Base-by-base conservation (phyloP, 139 green algal species). In the Closterium sp. region DNA sequence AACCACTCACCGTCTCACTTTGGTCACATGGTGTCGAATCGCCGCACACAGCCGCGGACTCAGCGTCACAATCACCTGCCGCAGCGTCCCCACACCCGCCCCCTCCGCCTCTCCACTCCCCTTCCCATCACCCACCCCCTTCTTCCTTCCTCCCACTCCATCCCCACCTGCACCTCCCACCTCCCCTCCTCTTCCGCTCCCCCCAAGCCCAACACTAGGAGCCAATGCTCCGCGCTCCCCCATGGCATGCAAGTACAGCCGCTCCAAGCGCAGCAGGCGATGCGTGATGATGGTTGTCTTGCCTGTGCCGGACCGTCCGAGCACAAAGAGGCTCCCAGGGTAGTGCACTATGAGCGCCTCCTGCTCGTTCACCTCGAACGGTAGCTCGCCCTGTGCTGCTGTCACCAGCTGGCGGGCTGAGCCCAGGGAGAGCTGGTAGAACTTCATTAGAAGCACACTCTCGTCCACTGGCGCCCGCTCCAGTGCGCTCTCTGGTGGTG, bases 251-350 rank as follows among this genome's bases (percentile, higher is more conserved):
- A 76, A 19, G 25, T 28, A 76, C 12, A 76, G 16, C n/a, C 34
- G 84, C 85, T 92, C 89, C 33, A 86, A 87, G 23, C 30, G 25
- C 33, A 93, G 85, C 28, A 93, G 88, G 8, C 87, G n/a, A 21
- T 87, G 34, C 0, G 90, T 90, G 28, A 93, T 92, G 28, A 93
- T 83, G 7, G 90, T 93, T 8, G 90, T 93, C 86, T 93, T 93
- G 32, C 90, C 90, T 4, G 90, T 93, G 23, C 89, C 81, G 31
- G 43, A 88, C 9, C 90, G 86, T 3, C 90, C 90, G 6, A 93
- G 86, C 4, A 93, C 88, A n/a, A 93, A 93, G 33, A 93, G 28
- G 34, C 90, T 93, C 19, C 91, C 28, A 8, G 32, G 34, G 83
- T 89, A 89, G 32, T 31, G 23, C 28, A 90, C 36, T 28, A 92